Evolutionary conservation across 2,329 filamentous ascomycete genomes (phyloP).

Genomic region (Ampelomyces quisqualis): DNA sequence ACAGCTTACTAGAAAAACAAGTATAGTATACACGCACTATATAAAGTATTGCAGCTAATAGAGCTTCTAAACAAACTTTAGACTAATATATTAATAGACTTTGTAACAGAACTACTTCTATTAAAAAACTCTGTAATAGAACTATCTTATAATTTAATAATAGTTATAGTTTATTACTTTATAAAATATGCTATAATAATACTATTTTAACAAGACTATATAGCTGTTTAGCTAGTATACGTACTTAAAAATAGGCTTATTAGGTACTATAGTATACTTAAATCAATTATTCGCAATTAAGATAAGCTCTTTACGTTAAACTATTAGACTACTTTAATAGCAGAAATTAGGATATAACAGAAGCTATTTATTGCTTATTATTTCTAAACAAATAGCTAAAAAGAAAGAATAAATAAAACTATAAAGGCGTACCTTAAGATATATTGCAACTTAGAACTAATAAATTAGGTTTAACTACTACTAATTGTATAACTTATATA

Average conservation of each 20-base stretch:
- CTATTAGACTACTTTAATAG: background rate
- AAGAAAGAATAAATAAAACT: constrained; percentile 2
- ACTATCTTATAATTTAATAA: constrained; percentile 2
- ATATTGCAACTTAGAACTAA: background rate
- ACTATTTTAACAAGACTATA: constrained; percentile 4
- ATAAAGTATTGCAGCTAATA: background rate
- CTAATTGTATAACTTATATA: constrained; percentile 4
- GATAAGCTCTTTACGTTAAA: constrained; percentile 3
- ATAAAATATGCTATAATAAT: background rate
- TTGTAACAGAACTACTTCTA: background rate
- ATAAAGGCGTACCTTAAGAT: background rate
- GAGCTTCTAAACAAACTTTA: constrained; percentile 3
- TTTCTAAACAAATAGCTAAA: constrained; percentile 2
- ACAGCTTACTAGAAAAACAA: constrained; percentile 4
- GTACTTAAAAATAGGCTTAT: background rate
- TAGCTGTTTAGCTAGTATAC: background rate
- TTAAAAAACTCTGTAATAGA: constrained; percentile 1
- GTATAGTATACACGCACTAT: background rate
- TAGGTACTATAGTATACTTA: constrained; percentile 1
- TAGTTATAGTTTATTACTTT: background rate
- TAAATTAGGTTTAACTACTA: background rate
- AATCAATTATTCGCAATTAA: constrained; percentile 3
- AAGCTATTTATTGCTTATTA: constrained; percentile 1
- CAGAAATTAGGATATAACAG: background rate
- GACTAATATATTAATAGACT: constrained; percentile 4